Base-by-base conservation (phyloP, 1,284 basidiomycete species). In the Tranzscheliella williamsii region DNA sequence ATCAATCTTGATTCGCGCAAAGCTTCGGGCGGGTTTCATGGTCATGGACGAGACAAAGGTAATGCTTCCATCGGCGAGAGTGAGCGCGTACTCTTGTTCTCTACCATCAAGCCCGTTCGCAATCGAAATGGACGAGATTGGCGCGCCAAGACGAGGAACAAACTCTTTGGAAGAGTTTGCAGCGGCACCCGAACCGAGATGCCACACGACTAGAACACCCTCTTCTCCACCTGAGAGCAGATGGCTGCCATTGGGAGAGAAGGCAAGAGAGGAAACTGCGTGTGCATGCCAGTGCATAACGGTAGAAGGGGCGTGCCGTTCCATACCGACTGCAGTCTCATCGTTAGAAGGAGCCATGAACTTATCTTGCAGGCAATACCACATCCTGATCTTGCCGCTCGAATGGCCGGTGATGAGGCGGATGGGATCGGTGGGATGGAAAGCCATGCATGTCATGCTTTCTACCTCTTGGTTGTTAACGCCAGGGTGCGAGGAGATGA, bases 241-340 rank as follows among this genome's bases (percentile, higher is more conserved):
- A 75, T 96, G 93, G 3, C 91, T 88, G 12, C 95, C 95, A 63
- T 93, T 93, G 2, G 86, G 80, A 0, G 91, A 90, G 78, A 96
- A 99, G 0, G 87, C 82, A 21, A 99, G 79, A 2, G 89, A 88
- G 2, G 88, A 86, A n/a, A 98, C 90, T 5, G 91, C 85, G 76
- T 98, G 93, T 0, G 94, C 88, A 75, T 99, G 95, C 95, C 95
- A 99, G 79, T 97, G 94, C 38, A 96, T 80, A 4, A 86, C 85
- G 1, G 90, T 88, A 1, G 91, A 94, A 55, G 90, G 87, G 2
- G 87, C 57, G 30, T 68, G 44, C 33, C 48, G 51, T 32, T 55
- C 61, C 46, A 60, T 42, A 11, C 58, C 51, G 4, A 49, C 40
- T 24, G 49, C 63, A 21, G 31, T 42, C 13, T 54, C 53, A 9